Evolutionary conservation across 2,329 filamentous ascomycete species (phyloP), one percentile per base, ranked within the genome.

Genomic region (Diaporthe caulivora): DNA sequence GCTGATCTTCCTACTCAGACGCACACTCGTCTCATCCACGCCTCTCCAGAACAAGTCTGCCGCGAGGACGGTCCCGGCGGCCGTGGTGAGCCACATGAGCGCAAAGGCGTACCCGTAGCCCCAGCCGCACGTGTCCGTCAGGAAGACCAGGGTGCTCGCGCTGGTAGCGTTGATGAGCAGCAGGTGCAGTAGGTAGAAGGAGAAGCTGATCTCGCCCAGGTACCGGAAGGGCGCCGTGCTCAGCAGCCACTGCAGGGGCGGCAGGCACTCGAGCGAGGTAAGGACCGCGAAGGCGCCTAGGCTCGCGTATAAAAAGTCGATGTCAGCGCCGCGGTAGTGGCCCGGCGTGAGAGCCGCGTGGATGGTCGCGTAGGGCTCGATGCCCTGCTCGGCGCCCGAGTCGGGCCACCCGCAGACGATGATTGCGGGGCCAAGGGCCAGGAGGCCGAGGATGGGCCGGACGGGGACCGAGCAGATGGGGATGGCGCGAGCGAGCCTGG

Each of bases 121-220:
- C 18, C 26, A 44, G 8, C 60, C 42, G 15, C 42, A 64, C 60
- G 6, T 10, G 26, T 17, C 18, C 18, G 10, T 64, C 42, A 64
- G 60, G 42, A 47, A 64, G 42, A 34, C 1, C 10, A 64, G 13
- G 42, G 9, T 34, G 42, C 6, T 5, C 5, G 42, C 26, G 60
- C 42, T 24, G 26, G 31, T 5, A 0, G 79, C 76, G 42, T n/a
- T 64, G 42, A 64, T 49, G 26, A 49, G 40, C 24, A 34, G 26
- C 26, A 34, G 21, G 68, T 82, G 81, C 53, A 81, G 76, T 34
- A 82, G 77, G 72, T 83, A 83, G 11, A 83, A 71, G 49, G 77
- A 76, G 73, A 80, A 83, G 57, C 79, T 81, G 62, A 83, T 77
- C 51, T 79, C 76, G 26, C 81, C 81, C 1, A 82, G 75, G 70